Evolutionary conservation across 192 early-diverging fungal genomes (phyloP).

Genomic region (Coemansia sp.): DNA sequence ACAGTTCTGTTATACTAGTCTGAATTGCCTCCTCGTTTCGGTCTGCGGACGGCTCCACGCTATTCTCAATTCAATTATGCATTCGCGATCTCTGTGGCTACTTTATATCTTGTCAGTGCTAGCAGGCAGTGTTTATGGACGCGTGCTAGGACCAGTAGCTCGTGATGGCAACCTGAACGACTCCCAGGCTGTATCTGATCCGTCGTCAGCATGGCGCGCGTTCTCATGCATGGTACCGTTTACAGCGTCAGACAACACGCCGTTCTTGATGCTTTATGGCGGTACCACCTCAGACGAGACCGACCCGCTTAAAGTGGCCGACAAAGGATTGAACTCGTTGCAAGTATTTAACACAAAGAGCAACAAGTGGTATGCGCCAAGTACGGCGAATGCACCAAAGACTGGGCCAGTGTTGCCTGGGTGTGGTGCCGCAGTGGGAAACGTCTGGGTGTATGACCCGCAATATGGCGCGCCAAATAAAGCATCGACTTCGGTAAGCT

Average conservation of each 20-base stretch:
- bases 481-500: constrained; percentile 27
- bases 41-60: not conserved
- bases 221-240: constrained; percentile 51
- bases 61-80: not conserved
- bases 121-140: not conserved
- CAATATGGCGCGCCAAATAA: constrained; percentile 24
- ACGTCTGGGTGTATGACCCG: constrained; percentile 42
- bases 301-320: constrained; percentile 32
- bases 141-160: not conserved
- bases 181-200: constrained; percentile 29
- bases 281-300: constrained; percentile 33
- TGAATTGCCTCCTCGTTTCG: not conserved
- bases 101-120: not conserved
- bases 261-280: constrained; percentile 52
- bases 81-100: not conserved
- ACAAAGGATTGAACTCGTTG: constrained; percentile 25
- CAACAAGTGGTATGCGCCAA: constrained; percentile 49
- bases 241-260: constrained; percentile 34
- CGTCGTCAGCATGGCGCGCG: constrained; percentile 42
- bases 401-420: constrained; percentile 42
- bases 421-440: constrained; percentile 39
- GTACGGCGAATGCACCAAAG: constrained; percentile 39
- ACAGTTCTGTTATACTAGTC: not conserved
- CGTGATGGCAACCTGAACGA: constrained; percentile 43
- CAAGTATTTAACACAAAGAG: constrained; percentile 46